Evolutionary conservation across 108 stramenopile species (phyloP), one percentile per base, ranked within the genome.

Genomic region (Nitzschia putrida): DNA sequence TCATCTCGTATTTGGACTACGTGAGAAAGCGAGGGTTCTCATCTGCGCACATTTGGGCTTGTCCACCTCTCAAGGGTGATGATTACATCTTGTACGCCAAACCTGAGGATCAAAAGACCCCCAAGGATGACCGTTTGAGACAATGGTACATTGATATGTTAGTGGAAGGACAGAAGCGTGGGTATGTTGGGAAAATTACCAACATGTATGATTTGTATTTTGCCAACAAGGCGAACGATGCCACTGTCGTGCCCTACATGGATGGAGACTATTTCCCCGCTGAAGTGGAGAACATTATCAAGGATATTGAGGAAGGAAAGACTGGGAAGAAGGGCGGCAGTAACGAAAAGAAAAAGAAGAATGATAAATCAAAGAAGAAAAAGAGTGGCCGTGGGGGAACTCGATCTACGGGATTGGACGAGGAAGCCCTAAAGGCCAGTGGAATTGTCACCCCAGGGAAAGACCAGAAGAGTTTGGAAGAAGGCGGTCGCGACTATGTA

Each of bases 191-290:
- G 25, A 87, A 75, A 47, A 80, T 97, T 40, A 94, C 90, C 34
- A 98, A 98, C 77, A 89, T 98, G 77, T 96, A 97, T 69, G 96
- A 98, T 61, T 83, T 92, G 52, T 98, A 96, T 76, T 96, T 97
- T 70, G 69, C 93, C 9, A 84, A 93, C 56, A 67, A 63, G 51
- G 84, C 86, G 58, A 82, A 86, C 44, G 88, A 96, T 78, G 92
- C 92, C 2, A 89, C 92, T 18, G 71, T 84, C 9, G 83, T 99
- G 14, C 98, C 98, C 7, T 98, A 99, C 80, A 92, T 99, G 81
- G 98, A 99, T 53, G 98, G 98, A 39, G 97, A 98, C 72, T 99
- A 99, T 72, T 99, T 98, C 83, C 94, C 94, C 22, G 97, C 91
- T 12, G 98, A 98, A 66, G 95, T 94, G 20, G 98, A 99, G 75